Percentiles rank a stretch among this genome's conserved stretches.
These are phyloP conservation scores for Penicillium freii DNA, from an alignment of 2,329 filamentous ascomycete species.

Conservation along the genomic window DNA sequence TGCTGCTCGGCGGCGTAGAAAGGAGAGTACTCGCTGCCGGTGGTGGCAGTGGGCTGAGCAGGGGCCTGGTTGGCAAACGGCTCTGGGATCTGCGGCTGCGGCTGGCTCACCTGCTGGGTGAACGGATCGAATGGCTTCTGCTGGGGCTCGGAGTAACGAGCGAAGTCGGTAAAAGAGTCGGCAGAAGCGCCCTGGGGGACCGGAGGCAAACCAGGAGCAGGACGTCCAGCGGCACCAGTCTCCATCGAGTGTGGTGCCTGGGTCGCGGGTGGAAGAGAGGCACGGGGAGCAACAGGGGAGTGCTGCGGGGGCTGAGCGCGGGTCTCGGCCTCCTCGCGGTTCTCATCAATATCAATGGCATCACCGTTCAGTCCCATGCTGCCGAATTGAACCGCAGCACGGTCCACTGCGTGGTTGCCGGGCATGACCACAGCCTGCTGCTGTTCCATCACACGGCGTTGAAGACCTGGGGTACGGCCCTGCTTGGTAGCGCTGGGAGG, in stretches of 20 bases:
- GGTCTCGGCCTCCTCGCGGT: conserved; percentile 93
- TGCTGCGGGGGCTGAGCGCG: conserved; percentile 89
- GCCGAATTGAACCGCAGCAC: conserved; percentile 91
- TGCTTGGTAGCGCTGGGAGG: conserved; percentile 75
- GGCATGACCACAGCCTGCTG: conserved; percentile 99
- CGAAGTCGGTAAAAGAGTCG: conserved; percentile 50
- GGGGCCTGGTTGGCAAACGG: conserved; percentile 56
- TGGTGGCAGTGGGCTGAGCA: conserved; percentile 55
- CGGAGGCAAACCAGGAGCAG: conserved; percentile 62
- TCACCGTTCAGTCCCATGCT: conserved; percentile 85
- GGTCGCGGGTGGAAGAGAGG: conserved; percentile 74
- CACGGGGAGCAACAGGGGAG: conserved; percentile 81
- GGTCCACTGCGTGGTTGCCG: conserved; percentile 90
- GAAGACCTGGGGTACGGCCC: conserved; percentile 73
- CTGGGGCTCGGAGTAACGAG: conserved; percentile 56
- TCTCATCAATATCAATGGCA: conserved; percentile 76
- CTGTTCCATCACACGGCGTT: conserved; percentile 85
- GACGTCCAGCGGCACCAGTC: conserved; percentile 53
- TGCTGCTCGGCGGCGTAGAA: conserved; percentile 79
- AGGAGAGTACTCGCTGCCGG: conserved; percentile 72
- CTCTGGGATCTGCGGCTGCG: conserved; percentile 64
- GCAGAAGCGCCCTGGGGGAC: conserved; percentile 54
- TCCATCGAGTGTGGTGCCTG: conserved; percentile 36
- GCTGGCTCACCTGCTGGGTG: conserved; percentile 64
- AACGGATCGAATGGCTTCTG: conserved; percentile 88